These are phyloP conservation scores for Malus hybrid DNA, from an alignment of 331 rosid genomes.

Conservation along the genomic window DNA sequence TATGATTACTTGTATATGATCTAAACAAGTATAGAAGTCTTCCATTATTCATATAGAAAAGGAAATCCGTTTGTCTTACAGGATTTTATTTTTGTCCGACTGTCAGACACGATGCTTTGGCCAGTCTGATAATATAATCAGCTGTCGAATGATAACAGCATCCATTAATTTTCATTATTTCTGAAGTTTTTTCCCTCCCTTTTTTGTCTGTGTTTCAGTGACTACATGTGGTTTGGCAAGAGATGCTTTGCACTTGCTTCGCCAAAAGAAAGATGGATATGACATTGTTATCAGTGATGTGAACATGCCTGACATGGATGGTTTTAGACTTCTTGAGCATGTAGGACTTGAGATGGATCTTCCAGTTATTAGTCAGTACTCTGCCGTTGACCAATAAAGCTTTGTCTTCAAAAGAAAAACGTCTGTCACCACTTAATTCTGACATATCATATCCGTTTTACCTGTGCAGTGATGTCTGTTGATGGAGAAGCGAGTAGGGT, in stretches of 20 bases:
- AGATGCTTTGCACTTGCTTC: slow-evolving; percentile 73
- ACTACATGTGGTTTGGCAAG: slow-evolving; percentile 85
- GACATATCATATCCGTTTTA: slow-evolving; percentile 33
- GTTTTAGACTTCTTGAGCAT: slow-evolving; percentile 94
- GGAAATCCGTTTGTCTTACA: background rate
- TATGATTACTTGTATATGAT: background rate
- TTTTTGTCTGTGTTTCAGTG: slow-evolving; percentile 41
- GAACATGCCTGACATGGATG: slow-evolving; percentile 99
- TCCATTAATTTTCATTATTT: background rate
- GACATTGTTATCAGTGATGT: slow-evolving; percentile 96
- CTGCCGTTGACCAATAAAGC: slow-evolving; percentile 23
- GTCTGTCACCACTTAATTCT: slow-evolving; percentile 8
- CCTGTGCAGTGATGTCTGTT: slow-evolving; percentile 91
- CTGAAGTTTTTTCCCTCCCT: slow-evolving; percentile 5
- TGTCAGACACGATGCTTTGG: background rate
- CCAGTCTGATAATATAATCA: background rate
- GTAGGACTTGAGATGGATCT: slow-evolving; percentile 99
- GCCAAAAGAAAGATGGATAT: slow-evolving; percentile 80
- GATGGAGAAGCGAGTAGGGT: slow-evolving; percentile 95
- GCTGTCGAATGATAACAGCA: slow-evolving; percentile 7
- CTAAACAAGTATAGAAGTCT: background rate
- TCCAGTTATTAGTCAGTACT: slow-evolving; percentile 90
- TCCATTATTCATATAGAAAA: background rate
- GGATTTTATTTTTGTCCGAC: background rate
- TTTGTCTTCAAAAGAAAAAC: slow-evolving; percentile 23